Evolutionary conservation across 78 protist species (phyloP).

Genomic region (Polysphondylium violaceum): DNA sequence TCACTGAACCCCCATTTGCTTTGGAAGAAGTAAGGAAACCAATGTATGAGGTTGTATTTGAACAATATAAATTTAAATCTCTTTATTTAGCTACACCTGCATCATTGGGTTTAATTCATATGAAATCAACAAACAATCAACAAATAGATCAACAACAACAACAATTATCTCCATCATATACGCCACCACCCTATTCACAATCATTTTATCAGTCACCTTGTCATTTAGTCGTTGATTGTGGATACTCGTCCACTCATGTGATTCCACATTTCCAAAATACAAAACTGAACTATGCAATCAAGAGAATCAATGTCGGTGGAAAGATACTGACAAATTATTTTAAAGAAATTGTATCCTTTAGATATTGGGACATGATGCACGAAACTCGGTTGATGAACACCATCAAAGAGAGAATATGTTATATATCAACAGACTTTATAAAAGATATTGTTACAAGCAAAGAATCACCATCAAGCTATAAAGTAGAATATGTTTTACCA

Average conservation of each 20-base stretch:
- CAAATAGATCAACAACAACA: neutral
- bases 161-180: too few species aligned
- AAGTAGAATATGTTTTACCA: conserved; percentile 83
- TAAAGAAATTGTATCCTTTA: conserved; percentile 80
- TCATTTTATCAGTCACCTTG: conserved; percentile 52
- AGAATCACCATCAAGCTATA: neutral
- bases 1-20: conserved; percentile 80
- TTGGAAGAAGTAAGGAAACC: conserved; percentile 47
- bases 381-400: conserved; percentile 85
- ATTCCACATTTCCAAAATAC: conserved; percentile 79
- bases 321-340: conserved; percentile 87
- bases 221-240: conserved; percentile 85
- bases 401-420: conserved; percentile 86
- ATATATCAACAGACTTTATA: conserved; percentile 73
- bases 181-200: neutral
- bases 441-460: conserved; percentile 24
- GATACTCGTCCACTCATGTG: conserved; percentile 80
- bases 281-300: conserved; percentile 62
- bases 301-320: conserved; percentile 87
- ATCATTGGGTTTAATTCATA: neutral
- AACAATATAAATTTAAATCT: conserved; percentile 80
- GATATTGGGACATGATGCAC: conserved; percentile 90
- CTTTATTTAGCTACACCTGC: conserved; percentile 1
- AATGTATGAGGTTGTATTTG: conserved; percentile 81
- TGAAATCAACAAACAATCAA: neutral